Percentiles rank a stretch among this genome's conserved stretches.
phyloP scores from a whole-genome alignment of 108 stramenopile genomes.

The Bacterosira constricta region DNA sequence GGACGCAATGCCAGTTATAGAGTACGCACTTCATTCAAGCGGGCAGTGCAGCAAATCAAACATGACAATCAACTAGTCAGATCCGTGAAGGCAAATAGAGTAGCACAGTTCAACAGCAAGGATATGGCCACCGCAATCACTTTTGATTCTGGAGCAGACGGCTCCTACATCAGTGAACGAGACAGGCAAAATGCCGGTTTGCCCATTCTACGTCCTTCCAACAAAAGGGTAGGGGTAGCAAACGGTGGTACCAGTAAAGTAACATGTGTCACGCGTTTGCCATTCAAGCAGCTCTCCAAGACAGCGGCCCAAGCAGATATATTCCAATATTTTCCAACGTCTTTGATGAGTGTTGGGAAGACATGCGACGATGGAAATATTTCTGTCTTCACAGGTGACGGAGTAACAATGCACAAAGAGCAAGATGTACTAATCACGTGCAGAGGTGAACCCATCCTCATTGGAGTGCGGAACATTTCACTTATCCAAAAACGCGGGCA shows the following conservation, averaged over 20 bases:
- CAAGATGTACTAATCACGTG: too few species aligned
- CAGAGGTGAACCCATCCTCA: too few species aligned
- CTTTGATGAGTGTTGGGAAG: too few species aligned
- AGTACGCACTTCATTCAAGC: background rate
- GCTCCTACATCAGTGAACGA: slow-evolving; percentile 10
- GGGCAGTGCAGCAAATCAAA: background rate
- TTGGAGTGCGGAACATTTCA: too few species aligned
- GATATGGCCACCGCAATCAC: too few species aligned
- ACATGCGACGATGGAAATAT: too few species aligned
- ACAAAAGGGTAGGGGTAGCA: too few species aligned
- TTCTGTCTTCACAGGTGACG: slow-evolving; percentile 4
- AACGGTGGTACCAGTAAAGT: slow-evolving; percentile 1
- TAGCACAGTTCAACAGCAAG: background rate
- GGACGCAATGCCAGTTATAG: background rate
- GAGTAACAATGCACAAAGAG: slow-evolving; percentile 8
- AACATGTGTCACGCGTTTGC: too few species aligned
- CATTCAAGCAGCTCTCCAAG: too few species aligned
- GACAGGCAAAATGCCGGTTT: too few species aligned
- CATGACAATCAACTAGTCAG: background rate
- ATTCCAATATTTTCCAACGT: slow-evolving; percentile 4
- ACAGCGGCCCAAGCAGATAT: too few species aligned
- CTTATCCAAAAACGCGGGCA: too few species aligned
- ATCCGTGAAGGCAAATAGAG: background rate
- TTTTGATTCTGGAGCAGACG: slow-evolving; percentile 10
- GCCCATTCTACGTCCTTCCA: slow-evolving; percentile 7